These are phyloP conservation scores for Starmerella sirachaensis DNA, from an alignment of 805 yeast genomes.

Conservation along the genomic window DNA sequence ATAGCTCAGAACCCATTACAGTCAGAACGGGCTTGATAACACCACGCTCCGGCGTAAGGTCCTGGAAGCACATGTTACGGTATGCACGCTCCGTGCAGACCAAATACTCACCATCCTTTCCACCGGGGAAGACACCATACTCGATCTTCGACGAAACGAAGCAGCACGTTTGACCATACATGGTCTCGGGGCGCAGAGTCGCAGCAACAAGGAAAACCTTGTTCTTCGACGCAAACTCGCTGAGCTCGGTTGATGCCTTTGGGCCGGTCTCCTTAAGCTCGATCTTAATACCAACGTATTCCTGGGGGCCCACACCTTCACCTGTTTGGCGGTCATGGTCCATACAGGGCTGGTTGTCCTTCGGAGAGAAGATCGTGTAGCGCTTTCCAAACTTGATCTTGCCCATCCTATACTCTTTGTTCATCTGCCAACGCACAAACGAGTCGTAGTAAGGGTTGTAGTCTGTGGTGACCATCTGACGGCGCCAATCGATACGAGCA, in stretches of 20 bases:
- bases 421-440: conserved; percentile 94
- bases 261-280: conserved; percentile 26
- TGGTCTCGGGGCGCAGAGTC: conserved; percentile 95
- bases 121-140: conserved; percentile 84
- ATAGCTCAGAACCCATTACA: conserved; percentile 58
- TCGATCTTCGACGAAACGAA: conserved; percentile 90
- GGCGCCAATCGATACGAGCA: conserved; percentile 95
- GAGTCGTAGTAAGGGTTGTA: conserved; percentile 91
- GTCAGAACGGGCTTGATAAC: conserved; percentile 45
- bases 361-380: conserved; percentile 92
- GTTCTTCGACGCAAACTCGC: conserved; percentile 38
- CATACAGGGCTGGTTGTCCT: conserved; percentile 99
- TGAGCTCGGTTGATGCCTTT: conserved; percentile 40
- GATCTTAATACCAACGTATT: conserved; percentile 87
- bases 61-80: conserved; percentile 94
- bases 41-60: conserved; percentile 82
- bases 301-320: conserved; percentile 95
- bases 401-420: conserved; percentile 67
- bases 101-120: conserved; percentile 53
- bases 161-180: conserved; percentile 98
- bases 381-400: conserved; percentile 97
- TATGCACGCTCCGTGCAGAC: conserved; percentile 91
- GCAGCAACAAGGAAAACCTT: conserved; percentile 84
- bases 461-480: conserved; percentile 90
- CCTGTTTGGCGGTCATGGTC: conserved; percentile 97